These are phyloP conservation scores for Debaryomyces singareniensis DNA, from an alignment of 1,139 yeast species.

Conservation along the genomic window DNA sequence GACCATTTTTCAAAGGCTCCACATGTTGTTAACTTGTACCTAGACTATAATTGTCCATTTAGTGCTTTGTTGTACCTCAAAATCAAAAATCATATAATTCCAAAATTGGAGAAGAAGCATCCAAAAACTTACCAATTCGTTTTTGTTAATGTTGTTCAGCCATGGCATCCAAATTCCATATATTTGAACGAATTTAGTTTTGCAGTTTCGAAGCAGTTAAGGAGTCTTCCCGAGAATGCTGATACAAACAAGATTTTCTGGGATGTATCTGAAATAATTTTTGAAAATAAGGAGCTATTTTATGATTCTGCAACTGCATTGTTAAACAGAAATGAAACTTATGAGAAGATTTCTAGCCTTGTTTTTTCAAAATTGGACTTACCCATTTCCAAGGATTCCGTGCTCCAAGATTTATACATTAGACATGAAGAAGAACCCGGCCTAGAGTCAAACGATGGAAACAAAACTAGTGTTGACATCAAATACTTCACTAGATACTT, in stretches of 20 bases:
- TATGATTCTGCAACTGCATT: constrained; percentile 57
- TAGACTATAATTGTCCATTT: constrained; percentile 79
- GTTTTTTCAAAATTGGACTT: constrained; percentile 33
- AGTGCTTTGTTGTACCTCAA: constrained; percentile 59
- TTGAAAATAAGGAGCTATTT: constrained; percentile 45
- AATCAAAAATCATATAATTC: constrained; percentile 47
- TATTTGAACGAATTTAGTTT: constrained; percentile 66
- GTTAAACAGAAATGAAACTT: constrained; percentile 51
- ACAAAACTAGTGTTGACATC: constrained; percentile 51
- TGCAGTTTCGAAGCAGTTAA: constrained; percentile 56
- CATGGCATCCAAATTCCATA: constrained; percentile 79
- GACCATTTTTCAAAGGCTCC: constrained; percentile 20
- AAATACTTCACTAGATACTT: constrained; percentile 70
- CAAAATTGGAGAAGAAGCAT: constrained; percentile 39
- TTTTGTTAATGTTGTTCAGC: constrained; percentile 67
- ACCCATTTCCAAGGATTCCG: constrained; percentile 30
- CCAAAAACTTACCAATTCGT: constrained; percentile 52
- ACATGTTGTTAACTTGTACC: constrained; percentile 43
- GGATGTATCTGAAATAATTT: constrained; percentile 52
- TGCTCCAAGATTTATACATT: constrained; percentile 28
- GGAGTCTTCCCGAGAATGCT: constrained; percentile 22
- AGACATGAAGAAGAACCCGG: constrained; percentile 13
- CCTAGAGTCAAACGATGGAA: constrained; percentile 49
- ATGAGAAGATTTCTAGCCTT: constrained; percentile 48
- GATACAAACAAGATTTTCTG: constrained; percentile 44